These are phyloP conservation scores for Hirschioporus abietinus DNA, from an alignment of 768 basidiomycete genomes.

Conservation along the genomic window DNA sequence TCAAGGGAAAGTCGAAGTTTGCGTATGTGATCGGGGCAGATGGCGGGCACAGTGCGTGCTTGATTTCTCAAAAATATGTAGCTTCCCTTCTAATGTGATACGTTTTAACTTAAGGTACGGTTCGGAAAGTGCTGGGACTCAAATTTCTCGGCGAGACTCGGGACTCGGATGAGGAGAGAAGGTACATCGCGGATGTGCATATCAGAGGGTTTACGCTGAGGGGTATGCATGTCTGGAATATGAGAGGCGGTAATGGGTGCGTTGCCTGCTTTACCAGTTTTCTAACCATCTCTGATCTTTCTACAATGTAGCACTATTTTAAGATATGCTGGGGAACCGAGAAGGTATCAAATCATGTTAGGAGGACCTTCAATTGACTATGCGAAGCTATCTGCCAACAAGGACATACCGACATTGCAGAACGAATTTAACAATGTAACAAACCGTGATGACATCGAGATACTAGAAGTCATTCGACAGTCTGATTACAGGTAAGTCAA, in stretches of 20 bases:
- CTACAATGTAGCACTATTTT: neutral
- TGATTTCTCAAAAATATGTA: neutral
- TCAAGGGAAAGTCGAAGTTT: conserved; percentile 21
- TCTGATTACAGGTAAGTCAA: neutral
- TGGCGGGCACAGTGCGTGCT: conserved; percentile 28
- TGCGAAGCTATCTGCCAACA: neutral
- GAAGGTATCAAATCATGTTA: neutral
- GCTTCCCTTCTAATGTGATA: neutral
- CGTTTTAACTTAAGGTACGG: conserved; percentile 23
- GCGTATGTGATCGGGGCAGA: conserved; percentile 38
- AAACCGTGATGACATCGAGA: neutral
- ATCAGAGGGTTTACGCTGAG: neutral
- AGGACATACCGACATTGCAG: neutral
- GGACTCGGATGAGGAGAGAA: conserved; percentile 16
- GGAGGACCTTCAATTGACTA: neutral
- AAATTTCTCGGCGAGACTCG: conserved; percentile 36
- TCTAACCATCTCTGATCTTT: neutral
- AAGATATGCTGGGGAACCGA: neutral
- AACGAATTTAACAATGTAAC: neutral
- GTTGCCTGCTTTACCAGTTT: neutral
- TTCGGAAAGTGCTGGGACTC: conserved; percentile 36
- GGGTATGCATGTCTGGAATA: neutral
- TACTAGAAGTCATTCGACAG: neutral
- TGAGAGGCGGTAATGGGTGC: neutral
- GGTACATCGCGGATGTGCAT: conserved; percentile 33